Evolutionary conservation across 1,139 yeast species (phyloP), one percentile per base, ranked within the genome.

Genomic region (Kurtzmaniella quercitrusa): DNA sequence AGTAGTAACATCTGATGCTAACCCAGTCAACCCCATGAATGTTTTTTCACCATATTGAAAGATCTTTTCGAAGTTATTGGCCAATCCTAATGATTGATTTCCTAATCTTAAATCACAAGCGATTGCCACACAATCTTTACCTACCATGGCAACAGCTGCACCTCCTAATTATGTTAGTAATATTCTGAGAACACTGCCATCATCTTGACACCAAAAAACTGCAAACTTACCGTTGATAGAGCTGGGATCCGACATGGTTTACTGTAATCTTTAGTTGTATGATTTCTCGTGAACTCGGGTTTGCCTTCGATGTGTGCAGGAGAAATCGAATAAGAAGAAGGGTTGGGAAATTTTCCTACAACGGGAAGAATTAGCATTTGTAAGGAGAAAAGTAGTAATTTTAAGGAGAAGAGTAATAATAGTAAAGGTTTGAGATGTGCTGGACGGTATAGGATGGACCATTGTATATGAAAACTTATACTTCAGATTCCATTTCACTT

Each of bases 141-240:
- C 99, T 21, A 85, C 85, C 99, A 94, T 94, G 53, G 98, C 98
- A 37, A 94, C 95, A 48, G 96, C 96, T 48, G 96, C 79, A 67
- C 99, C 98, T 66, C 96, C 85, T 77, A 50, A 42, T 29, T 39
- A 11, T 29, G 49, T 43, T 47, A 49, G 45, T 46, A 43, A 17
- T 43, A 41, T 36, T 25, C 47, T 52, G 46, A n/a, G 9, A 16
- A 10, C 23, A 17, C 9, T 10, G n/a, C 31, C 14, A 4, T n/a
- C 12, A 27, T 10, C n/a, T n/a, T 12, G 31, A 27, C 14, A 27
- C 5, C 12, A n/a, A 10, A n/a, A 17, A 48, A 49, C 53, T 18
- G 7, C n/a, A 10, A 42, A 48, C 52, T 25, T 50, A 48, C 69
- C 78, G 57, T 73, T 73, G 49, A 73, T 70, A 41, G 77, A 71